These are phyloP conservation scores for Umbelopsis sp. DNA, from an alignment of 371 early-diverging fungal species.

Conservation along the genomic window DNA sequence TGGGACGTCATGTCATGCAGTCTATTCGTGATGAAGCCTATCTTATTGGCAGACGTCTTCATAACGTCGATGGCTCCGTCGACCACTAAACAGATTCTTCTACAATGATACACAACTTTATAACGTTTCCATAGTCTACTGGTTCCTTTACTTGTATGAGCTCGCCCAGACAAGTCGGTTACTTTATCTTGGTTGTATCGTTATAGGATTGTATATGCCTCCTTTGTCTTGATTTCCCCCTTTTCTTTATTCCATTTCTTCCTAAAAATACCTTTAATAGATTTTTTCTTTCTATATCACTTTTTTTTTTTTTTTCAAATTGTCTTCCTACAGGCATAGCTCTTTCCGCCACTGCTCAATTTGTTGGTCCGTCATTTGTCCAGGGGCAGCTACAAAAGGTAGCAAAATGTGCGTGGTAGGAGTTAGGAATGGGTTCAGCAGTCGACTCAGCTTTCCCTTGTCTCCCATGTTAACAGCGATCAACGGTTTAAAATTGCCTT, in stretches of 20 bases:
- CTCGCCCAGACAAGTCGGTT: neutral
- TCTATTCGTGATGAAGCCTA: slow-evolving; percentile 67
- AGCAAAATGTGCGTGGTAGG: slow-evolving; percentile 88
- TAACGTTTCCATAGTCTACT: neutral
- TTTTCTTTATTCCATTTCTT: neutral
- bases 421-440: slow-evolving; percentile 79
- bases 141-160: neutral
- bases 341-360: slow-evolving; percentile 62
- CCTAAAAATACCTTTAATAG: slow-evolving; percentile 1
- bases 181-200: neutral
- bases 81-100: neutral
- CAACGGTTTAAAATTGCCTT: slow-evolving; percentile 51
- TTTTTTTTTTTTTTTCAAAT: neutral
- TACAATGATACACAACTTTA: neutral
- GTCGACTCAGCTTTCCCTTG: slow-evolving; percentile 82
- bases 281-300: neutral
- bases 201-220: neutral
- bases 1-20: slow-evolving; percentile 50
- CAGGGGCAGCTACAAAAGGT: slow-evolving; percentile 84
- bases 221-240: too few relatives aligned
- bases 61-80: slow-evolving; percentile 52
- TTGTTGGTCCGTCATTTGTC: slow-evolving; percentile 80
- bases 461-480: slow-evolving; percentile 93
- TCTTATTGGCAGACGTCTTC: slow-evolving; percentile 64
- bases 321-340: slow-evolving; percentile 49